Evolutionary conservation across 768 basidiomycete species (phyloP).

Genomic region (Lepiota venenata): DNA sequence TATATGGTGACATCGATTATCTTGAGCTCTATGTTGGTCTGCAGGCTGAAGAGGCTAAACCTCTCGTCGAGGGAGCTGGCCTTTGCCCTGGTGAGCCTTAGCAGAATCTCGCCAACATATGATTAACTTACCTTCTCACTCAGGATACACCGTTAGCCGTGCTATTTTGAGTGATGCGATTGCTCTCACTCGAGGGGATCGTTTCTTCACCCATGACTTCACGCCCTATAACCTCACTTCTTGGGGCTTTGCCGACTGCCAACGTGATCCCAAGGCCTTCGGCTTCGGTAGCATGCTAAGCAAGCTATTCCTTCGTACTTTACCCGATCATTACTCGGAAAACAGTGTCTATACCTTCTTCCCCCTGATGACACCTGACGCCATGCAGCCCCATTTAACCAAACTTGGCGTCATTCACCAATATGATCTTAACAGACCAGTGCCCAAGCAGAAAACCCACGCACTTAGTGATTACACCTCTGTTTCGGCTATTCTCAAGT

Average conservation of each 20-base stretch:
- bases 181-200: constrained; percentile 81
- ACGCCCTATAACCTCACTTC: constrained; percentile 78
- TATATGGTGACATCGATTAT: constrained; percentile 73
- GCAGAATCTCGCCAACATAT: too few species aligned
- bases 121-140: too few species aligned
- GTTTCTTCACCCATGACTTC: constrained; percentile 78
- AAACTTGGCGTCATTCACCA: constrained; percentile 50
- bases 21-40: constrained; percentile 82
- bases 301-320: constrained; percentile 67
- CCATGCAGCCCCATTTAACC: constrained; percentile 58
- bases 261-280: constrained; percentile 65
- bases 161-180: constrained; percentile 87
- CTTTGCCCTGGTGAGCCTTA: constrained; percentile 66
- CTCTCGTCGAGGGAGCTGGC: constrained; percentile 73
- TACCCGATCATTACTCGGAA: constrained; percentile 65
- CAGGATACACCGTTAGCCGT: constrained; percentile 79
- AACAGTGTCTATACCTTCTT: constrained; percentile 83
- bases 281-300: constrained; percentile 79
- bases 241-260: constrained; percentile 85
- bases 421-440: constrained; percentile 57
- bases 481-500: constrained; percentile 50
- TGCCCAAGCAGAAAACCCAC: constrained; percentile 18
- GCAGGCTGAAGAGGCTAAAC: constrained; percentile 77
- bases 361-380: constrained; percentile 78
- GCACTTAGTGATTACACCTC: constrained; percentile 44